phyloP scores from a whole-genome alignment of 1,139 yeast genomes.

The Nadsonia commutata region DNA sequence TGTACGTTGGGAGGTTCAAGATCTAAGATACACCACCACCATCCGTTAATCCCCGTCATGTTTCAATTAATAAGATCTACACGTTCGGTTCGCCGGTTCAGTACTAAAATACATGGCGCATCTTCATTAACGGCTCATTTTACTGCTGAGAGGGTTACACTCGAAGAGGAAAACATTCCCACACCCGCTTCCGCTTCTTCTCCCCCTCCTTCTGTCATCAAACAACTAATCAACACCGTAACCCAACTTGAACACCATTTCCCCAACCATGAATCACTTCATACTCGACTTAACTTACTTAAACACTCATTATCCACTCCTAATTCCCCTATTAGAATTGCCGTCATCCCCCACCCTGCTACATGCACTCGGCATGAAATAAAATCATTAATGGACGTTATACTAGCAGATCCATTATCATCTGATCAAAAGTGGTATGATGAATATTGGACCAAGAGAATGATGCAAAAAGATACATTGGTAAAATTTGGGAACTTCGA shows the following conservation, averaged over 20 bases:
- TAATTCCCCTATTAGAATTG: conserved; percentile 11
- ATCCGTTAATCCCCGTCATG: too few relatives aligned
- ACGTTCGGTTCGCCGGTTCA: too few relatives aligned
- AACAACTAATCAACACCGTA: neutral
- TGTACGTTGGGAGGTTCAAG: too few relatives aligned
- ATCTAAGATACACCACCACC: too few relatives aligned
- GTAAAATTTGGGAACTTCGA: conserved; percentile 19
- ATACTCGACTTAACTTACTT: neutral
- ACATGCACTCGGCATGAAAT: conserved; percentile 12
- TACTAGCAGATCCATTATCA: conserved; percentile 24
- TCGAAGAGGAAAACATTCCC: neutral
- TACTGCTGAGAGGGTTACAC: neutral
- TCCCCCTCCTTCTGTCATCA: neutral
- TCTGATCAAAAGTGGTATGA: conserved; percentile 21
- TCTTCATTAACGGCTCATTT: neutral
- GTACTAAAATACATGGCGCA: too few relatives aligned
- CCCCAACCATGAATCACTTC: neutral
- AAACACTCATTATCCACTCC: neutral
- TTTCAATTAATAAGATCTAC: too few relatives aligned
- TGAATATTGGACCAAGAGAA: conserved; percentile 15
- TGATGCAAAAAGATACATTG: conserved; percentile 22
- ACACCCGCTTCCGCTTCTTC: neutral
- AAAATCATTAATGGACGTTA: conserved; percentile 18
- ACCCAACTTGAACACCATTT: neutral
- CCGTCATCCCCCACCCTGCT: conserved; percentile 18